Percentiles rank a stretch among this genome's conserved stretches.
These are phyloP conservation scores for Apiosordaria backusii DNA, from an alignment of 495 filamentous ascomycete genomes.

Conservation along the genomic window DNA sequence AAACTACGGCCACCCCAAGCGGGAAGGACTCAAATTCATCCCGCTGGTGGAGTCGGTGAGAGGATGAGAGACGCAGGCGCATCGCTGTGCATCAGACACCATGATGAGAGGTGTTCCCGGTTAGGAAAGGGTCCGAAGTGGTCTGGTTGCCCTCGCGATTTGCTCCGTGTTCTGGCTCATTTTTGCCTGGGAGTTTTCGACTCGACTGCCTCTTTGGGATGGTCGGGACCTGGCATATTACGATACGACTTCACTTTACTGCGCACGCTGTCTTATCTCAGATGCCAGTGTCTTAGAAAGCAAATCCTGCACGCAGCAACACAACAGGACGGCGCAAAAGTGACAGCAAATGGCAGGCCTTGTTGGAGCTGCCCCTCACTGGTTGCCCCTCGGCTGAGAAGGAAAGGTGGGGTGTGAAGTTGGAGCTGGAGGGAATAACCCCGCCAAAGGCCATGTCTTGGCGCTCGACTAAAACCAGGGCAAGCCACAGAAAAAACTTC, in stretches of 20 bases:
- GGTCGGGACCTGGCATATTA: neutral
- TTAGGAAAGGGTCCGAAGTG: constrained; percentile 10
- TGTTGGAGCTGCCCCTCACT: neutral
- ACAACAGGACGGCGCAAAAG: neutral
- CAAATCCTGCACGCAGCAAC: neutral
- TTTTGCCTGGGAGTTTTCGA: neutral
- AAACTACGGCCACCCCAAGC: constrained; percentile 21
- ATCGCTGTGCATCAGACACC: neutral
- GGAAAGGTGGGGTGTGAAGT: constrained; percentile 4
- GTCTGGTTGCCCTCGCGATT: neutral
- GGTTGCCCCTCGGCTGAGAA: neutral
- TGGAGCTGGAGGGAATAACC: constrained; percentile 4
- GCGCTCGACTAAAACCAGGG: constrained; percentile 2
- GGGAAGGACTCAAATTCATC: constrained; percentile 24
- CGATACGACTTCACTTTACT: neutral
- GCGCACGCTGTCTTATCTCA: constrained; percentile 1
- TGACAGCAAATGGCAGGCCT: neutral
- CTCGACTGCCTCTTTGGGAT: constrained; percentile 9
- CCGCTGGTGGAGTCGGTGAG: constrained; percentile 31
- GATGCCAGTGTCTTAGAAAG: neutral
- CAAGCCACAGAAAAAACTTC: neutral
- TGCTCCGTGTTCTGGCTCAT: constrained; percentile 1
- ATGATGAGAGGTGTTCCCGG: constrained; percentile 9
- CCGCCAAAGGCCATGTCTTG: constrained; percentile 1
- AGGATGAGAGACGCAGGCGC: constrained; percentile 1